phyloP scores from a whole-genome alignment of 192 early-diverging fungal genomes.

The Allomyces javanicus region DNA sequence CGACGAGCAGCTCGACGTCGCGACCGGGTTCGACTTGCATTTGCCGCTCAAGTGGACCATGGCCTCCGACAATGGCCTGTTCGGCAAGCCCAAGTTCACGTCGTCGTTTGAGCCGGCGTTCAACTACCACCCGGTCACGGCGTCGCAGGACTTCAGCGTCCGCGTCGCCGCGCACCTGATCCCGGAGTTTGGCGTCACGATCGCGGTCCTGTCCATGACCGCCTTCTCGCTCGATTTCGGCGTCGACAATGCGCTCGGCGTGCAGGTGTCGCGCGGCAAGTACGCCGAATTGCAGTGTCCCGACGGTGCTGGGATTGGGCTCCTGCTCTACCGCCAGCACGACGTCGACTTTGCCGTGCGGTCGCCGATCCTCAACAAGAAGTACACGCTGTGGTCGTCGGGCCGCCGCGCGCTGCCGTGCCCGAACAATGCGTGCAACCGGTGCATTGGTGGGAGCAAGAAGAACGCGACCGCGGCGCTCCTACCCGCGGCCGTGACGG shows the following conservation, averaged over 20 bases:
- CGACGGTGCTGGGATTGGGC: background rate
- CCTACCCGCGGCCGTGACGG: background rate
- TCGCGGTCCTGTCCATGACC: constrained; percentile 1
- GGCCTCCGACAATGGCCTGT: constrained; percentile 3
- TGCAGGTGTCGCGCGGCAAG: constrained; percentile 4
- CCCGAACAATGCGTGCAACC: constrained; percentile 1
- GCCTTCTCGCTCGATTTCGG: constrained; percentile 1
- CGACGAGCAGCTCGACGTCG: constrained; percentile 1
- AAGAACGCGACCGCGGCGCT: background rate
- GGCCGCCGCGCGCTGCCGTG: background rate
- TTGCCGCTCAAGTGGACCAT: constrained; percentile 1
- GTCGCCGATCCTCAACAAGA: background rate
- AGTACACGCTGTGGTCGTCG: background rate
- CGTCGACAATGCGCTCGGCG: constrained; percentile 5
- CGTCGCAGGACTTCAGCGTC: constrained; percentile 3
- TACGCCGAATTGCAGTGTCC: background rate
- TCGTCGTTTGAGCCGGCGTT: background rate
- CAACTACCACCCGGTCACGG: background rate
- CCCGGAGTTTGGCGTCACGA: constrained; percentile 1
- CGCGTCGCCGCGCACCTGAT: constrained; percentile 6
- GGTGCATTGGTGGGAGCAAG: background rate
- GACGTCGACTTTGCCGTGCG: constrained; percentile 2
- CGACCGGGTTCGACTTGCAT: constrained; percentile 3
- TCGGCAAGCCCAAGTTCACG: constrained; percentile 2
- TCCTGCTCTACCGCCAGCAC: constrained; percentile 2